A percentile compares a stretch with the other conserved stretches of the same genome.
phyloP scores from a whole-genome alignment of 2,329 filamentous ascomycete species.

The Neocatenulostroma microsporum region DNA sequence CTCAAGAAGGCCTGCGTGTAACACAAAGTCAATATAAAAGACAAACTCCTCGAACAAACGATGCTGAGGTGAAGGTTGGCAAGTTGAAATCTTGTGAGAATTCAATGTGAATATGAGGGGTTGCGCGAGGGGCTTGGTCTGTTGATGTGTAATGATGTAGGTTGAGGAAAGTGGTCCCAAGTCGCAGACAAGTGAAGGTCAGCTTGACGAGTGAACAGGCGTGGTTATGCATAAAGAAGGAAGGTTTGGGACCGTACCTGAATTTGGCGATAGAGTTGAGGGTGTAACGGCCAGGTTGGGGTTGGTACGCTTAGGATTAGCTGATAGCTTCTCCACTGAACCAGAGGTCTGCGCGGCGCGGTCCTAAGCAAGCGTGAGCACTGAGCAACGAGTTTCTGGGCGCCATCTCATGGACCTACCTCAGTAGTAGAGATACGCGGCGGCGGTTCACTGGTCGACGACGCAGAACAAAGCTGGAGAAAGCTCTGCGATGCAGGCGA shows the following conservation, averaged over 20 bases:
- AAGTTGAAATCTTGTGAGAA: slow-evolving; percentile 4
- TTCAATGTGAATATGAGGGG: slow-evolving; percentile 1
- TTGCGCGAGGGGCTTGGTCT: not conserved
- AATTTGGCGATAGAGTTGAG: slow-evolving; percentile 21
- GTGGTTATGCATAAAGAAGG: slow-evolving; percentile 27
- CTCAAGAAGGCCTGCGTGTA: too few relatives aligned
- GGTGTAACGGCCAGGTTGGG: slow-evolving; percentile 17
- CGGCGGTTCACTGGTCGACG: too few relatives aligned
- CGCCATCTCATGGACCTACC: too few relatives aligned
- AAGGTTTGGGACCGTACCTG: slow-evolving; percentile 21
- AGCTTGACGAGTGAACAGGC: too few relatives aligned
- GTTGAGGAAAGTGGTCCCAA: too few relatives aligned
- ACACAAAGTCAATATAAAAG: too few relatives aligned
- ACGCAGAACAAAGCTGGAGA: too few relatives aligned
- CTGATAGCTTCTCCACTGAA: slow-evolving; percentile 1
- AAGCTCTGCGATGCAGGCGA: too few relatives aligned
- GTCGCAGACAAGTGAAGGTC: too few relatives aligned
- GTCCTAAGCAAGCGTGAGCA: not conserved
- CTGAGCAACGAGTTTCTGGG: not conserved
- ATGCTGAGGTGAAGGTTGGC: slow-evolving; percentile 6
- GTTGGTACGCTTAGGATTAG: slow-evolving; percentile 12
- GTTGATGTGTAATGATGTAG: too few relatives aligned
- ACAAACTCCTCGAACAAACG: too few relatives aligned
- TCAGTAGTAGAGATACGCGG: too few relatives aligned
- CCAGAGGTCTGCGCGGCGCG: slow-evolving; percentile 2